Evolutionary conservation across 23 red algal species (phyloP).

Genomic region (Chondrus crispus): DNA sequence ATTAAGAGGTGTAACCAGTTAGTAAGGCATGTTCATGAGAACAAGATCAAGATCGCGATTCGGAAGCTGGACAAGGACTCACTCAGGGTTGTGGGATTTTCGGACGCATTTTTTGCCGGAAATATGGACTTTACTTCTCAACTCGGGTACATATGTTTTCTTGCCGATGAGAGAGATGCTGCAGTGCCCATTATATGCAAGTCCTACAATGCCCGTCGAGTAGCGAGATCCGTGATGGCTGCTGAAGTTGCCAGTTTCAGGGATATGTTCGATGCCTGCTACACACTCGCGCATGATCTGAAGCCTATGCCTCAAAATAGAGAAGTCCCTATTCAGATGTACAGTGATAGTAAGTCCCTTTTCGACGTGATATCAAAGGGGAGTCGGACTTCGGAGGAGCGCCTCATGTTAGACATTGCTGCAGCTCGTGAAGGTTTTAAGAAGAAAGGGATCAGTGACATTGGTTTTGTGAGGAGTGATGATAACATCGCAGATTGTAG

Average conservation of each 20-base stretch:
- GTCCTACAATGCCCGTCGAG: neutral
- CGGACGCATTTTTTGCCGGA: neutral
- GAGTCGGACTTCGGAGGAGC: neutral
- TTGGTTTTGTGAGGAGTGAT: neutral
- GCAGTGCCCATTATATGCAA: neutral
- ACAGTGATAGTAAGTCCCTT: neutral
- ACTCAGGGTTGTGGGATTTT: neutral
- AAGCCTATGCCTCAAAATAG: neutral
- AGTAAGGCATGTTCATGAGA: neutral
- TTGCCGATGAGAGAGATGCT: neutral
- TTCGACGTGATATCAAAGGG: neutral
- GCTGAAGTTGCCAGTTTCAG: neutral
- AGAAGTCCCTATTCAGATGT: neutral
- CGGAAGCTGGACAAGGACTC: neutral
- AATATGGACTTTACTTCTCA: neutral
- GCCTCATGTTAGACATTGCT: neutral
- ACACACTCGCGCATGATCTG: neutral
- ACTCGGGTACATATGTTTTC: neutral
- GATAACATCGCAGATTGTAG: neutral
- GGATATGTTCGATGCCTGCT: neutral
- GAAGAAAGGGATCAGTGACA: neutral
- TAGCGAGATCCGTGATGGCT: neutral
- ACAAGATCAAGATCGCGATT: neutral
- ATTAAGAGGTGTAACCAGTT: neutral
- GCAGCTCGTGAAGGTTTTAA: neutral